Evolutionary conservation across 768 basidiomycete genomes (phyloP), one percentile per base, ranked within the genome.

Genomic region (Boletus tomentosulus): DNA sequence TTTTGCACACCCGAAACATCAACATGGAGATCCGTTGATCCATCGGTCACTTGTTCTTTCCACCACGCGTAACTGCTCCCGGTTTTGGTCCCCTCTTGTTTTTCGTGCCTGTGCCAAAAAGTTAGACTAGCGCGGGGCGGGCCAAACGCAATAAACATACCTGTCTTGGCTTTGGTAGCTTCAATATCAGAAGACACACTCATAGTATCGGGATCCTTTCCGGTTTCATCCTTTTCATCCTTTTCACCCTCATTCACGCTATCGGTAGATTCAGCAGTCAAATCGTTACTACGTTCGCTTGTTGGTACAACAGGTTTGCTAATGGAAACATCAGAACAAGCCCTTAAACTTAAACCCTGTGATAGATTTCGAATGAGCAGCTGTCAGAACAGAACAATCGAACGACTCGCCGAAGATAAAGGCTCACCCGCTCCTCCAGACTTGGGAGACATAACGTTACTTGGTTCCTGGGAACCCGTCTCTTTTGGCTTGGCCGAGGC

Each of bases 391-490:
- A 53, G 30, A 56, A 42, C 37, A 46, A 39, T 48, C 38, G 27
- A 51, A 46, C 11, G 10, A 69, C 66, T 71, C 58, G 66, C 70
- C 68, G 49, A 50, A 57, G 64, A 71, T 34, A 34, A 34, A 68
- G 56, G 70, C 68, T 69, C 62, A 69, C 68, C 68, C 68, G 1
- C 42, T 61, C 62, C 61, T 57, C 56, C 51, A 41, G 57, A 16
- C 44, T 35, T 39, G 3, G 55, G 35, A 25, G 60, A 43, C 1
- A 30, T 6, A n/a, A 10, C 0, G 34, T 33, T 54, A 57, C 4
- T 38, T 47, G 22, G 0, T 0, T 48, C 53, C 56, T 12, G 33
- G 13, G 33, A 1, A 6, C 33, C 12, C 12, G 30, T 35, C 49
- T 42, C 54, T 38, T 52, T 48, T 56, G 47, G 33, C 13, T 55